phyloP scores from a whole-genome alignment of 768 basidiomycete genomes.

The Russula ochroleuca region DNA sequence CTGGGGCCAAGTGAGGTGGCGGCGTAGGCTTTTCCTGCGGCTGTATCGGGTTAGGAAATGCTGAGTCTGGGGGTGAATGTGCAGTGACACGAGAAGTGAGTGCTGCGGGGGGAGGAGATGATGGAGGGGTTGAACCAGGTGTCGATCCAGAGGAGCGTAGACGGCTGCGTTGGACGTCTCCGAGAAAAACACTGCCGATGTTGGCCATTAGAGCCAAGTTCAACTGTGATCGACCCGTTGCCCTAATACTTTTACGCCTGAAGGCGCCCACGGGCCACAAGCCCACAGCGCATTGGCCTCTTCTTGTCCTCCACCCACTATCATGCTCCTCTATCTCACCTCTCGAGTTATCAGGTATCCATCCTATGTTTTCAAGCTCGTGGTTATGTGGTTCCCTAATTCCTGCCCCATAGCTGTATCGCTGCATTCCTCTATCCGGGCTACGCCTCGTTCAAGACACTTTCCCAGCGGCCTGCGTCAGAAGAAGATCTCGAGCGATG shows the following conservation, averaged over 20 bases:
- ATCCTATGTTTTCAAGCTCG: not conserved
- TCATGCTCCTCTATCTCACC: conserved; percentile 22
- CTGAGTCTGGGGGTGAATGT: conserved; percentile 13
- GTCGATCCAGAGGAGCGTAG: conserved; percentile 38
- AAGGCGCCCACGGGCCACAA: not conserved
- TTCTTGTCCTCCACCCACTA: not conserved
- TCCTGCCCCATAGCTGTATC: conserved; percentile 47
- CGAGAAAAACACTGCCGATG: conserved; percentile 78
- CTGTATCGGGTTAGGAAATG: not conserved
- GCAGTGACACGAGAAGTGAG: conserved; percentile 28
- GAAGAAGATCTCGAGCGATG: conserved; percentile 86
- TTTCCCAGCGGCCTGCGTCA: conserved; percentile 80
- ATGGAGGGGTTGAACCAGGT: conserved; percentile 47
- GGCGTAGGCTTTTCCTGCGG: conserved; percentile 13
- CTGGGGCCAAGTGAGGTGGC: conserved; percentile 49
- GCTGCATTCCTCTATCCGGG: conserved; percentile 86
- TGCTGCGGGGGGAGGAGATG: conserved; percentile 39
- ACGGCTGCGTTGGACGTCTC: conserved; percentile 66
- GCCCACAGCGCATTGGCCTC: not conserved
- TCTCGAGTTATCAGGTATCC: conserved; percentile 18
- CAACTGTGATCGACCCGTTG: not conserved
- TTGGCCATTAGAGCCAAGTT: conserved; percentile 43
- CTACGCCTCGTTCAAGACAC: conserved; percentile 94
- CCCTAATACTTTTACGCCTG: not conserved
- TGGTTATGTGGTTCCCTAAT: not conserved